A percentile compares a stretch with the other conserved stretches of the same genome.
Evolutionary conservation across 495 filamentous ascomycete genomes (phyloP).

Genomic region (Niebla homalea): DNA sequence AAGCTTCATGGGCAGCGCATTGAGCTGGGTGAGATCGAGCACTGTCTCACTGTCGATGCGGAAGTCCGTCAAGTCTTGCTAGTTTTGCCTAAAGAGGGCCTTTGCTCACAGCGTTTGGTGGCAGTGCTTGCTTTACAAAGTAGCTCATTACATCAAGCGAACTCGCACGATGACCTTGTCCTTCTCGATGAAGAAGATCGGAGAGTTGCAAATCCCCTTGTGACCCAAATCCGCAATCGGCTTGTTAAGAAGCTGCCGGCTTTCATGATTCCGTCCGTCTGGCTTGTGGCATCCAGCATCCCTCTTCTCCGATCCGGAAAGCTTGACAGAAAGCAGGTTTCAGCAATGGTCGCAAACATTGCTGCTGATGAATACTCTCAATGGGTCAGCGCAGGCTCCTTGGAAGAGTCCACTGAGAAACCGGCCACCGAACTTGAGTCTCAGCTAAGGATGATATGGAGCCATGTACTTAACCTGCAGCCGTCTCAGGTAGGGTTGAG

Average conservation of each 20-base stretch:
- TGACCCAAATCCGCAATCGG: constrained; percentile 23
- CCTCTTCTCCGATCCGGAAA: constrained; percentile 41
- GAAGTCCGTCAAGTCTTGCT: constrained; percentile 34
- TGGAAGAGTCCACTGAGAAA: constrained; percentile 8
- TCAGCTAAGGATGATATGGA: constrained; percentile 32
- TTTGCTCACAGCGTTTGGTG: constrained; percentile 28
- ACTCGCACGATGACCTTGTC: neutral
- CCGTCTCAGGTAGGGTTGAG: constrained; percentile 32
- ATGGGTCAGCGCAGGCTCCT: neutral
- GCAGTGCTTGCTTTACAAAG: constrained; percentile 20
- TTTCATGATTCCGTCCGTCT: constrained; percentile 45
- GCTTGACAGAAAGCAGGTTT: constrained; percentile 33
- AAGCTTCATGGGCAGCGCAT: constrained; percentile 55
- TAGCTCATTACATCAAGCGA: neutral
- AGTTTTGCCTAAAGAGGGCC: constrained; percentile 28
- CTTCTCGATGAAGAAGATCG: constrained; percentile 3
- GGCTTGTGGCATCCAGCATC: constrained; percentile 34
- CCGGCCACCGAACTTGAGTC: constrained; percentile 25
- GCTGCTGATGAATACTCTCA: constrained; percentile 17
- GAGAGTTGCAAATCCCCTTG: constrained; percentile 16
- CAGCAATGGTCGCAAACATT: constrained; percentile 25
- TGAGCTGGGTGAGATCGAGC: constrained; percentile 53
- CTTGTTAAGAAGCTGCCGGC: constrained; percentile 26
- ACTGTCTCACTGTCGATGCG: constrained; percentile 25
- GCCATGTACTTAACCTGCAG: constrained; percentile 40